Percentiles rank a stretch among this genome's conserved stretches.
Evolutionary conservation across 2,329 filamentous ascomycete species (phyloP).

Genomic region (Colletotrichum lindemuthianum): DNA sequence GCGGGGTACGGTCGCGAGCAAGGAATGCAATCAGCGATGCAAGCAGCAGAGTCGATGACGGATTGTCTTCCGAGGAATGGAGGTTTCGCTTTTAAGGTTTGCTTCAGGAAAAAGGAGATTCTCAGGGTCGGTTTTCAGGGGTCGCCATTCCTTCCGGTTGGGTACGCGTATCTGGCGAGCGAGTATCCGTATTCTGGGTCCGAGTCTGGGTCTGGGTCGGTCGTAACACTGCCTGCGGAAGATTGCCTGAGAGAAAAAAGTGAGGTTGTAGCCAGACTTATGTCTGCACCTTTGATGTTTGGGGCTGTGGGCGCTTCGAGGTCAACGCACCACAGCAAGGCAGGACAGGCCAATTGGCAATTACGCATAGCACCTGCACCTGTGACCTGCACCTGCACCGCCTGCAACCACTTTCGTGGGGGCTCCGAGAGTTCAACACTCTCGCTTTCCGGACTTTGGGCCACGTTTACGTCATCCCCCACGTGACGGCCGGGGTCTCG

Average conservation of each 20-base stretch:
- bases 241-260: no score
- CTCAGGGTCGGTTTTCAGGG: slow-evolving; percentile 35
- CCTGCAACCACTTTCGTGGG: neutral
- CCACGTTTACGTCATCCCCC: slow-evolving; percentile 30
- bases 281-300: neutral
- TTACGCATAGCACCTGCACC: neutral
- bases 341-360: neutral
- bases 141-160: slow-evolving; percentile 29
- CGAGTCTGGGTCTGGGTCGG: no score
- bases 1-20: neutral
- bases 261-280: no score
- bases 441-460: slow-evolving; percentile 1
- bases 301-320: slow-evolving; percentile 11
- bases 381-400: slow-evolving; percentile 3
- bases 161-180: slow-evolving; percentile 23
- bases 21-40: slow-evolving; percentile 4
- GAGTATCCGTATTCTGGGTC: slow-evolving; percentile 10
- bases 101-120: slow-evolving; percentile 11
- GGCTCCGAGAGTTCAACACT: slow-evolving; percentile 6
- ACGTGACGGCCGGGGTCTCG: slow-evolving; percentile 21
- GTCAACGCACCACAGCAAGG: slow-evolving; percentile 9
- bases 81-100: slow-evolving; percentile 5
- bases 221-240: no score
- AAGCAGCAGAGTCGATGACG: slow-evolving; percentile 3
- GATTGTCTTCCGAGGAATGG: neutral